Percentiles rank a stretch among this genome's conserved stretches.
phyloP scores from a whole-genome alignment of 2,329 filamentous ascomycete species.

The Scedosporium dehoogii region DNA sequence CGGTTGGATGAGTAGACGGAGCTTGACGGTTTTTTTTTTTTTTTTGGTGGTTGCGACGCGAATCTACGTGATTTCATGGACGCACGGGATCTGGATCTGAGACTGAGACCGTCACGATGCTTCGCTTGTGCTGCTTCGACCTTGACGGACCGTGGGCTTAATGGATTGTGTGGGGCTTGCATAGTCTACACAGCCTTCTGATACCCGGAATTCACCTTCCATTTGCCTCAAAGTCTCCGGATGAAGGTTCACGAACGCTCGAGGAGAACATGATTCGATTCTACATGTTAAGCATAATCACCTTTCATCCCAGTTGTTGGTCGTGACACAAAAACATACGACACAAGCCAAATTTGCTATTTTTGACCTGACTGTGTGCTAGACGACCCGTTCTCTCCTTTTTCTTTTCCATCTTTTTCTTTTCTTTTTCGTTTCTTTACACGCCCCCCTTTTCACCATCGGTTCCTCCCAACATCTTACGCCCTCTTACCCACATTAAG shows the following conservation, averaged over 20 bases:
- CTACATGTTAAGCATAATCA: background rate
- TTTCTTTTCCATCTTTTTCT: background rate
- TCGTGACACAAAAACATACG: background rate
- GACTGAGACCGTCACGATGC: background rate
- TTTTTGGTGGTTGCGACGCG: background rate
- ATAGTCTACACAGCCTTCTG: background rate
- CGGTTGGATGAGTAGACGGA: background rate
- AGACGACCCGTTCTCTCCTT: background rate
- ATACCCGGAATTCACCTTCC: background rate
- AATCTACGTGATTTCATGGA: background rate
- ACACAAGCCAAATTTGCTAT: background rate
- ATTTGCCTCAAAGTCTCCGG: background rate
- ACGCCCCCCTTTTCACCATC: background rate
- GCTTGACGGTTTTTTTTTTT: background rate
- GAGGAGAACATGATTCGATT: background rate
- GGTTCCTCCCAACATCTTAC: background rate
- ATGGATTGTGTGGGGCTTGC: background rate
- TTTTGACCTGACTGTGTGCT: background rate
- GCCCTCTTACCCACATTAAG: constrained; percentile 42
- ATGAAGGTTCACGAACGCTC: background rate
- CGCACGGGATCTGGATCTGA: background rate
- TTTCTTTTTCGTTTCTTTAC: background rate
- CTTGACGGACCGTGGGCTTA: background rate
- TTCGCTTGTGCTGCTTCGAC: background rate
- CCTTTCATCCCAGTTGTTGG: background rate